Evolutionary conservation across 805 yeast species (phyloP).

Genomic region (Lipomyces kockii): DNA sequence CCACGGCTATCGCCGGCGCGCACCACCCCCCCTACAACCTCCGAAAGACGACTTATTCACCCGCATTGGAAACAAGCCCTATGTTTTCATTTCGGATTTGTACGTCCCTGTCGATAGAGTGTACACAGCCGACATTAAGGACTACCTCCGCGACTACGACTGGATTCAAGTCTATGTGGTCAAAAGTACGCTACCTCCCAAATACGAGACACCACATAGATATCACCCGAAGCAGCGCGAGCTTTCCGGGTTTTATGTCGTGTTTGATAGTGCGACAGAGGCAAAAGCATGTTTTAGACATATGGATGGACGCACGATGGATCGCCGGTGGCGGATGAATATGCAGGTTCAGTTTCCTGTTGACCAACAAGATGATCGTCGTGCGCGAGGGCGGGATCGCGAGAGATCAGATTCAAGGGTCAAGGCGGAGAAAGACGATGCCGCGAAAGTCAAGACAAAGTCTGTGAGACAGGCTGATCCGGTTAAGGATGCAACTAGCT

Average conservation of each 20-base stretch:
- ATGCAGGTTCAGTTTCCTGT: conserved; percentile 55
- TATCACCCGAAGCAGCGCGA: conserved; percentile 49
- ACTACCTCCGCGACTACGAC: conserved; percentile 60
- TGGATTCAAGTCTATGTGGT: conserved; percentile 62
- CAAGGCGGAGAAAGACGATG: conserved; percentile 18
- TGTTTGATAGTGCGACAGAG: conserved; percentile 64
- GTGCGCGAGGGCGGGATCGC: neutral
- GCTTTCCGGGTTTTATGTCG: conserved; percentile 67
- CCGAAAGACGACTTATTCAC: conserved; percentile 11
- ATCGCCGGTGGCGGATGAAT: conserved; percentile 50
- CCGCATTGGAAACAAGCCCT: conserved; percentile 38
- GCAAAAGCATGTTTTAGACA: conserved; percentile 62
- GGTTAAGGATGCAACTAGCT: conserved; percentile 61
- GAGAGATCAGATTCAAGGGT: neutral
- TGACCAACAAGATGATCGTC: neutral
- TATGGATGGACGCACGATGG: conserved; percentile 63
- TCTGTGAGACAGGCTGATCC: conserved; percentile 45
- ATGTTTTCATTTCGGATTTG: conserved; percentile 39
- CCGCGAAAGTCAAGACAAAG: conserved; percentile 23
- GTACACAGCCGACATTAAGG: conserved; percentile 62
- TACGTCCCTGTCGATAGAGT: conserved; percentile 47
- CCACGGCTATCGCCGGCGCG: conserved; percentile 4
- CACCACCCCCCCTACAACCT: neutral
- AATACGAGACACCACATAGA: conserved; percentile 9
- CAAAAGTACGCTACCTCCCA: conserved; percentile 8